Base-by-base conservation (phyloP, 2,329 filamentous ascomycete genomes). In the Pseudogymnoascus sp. region DNA sequence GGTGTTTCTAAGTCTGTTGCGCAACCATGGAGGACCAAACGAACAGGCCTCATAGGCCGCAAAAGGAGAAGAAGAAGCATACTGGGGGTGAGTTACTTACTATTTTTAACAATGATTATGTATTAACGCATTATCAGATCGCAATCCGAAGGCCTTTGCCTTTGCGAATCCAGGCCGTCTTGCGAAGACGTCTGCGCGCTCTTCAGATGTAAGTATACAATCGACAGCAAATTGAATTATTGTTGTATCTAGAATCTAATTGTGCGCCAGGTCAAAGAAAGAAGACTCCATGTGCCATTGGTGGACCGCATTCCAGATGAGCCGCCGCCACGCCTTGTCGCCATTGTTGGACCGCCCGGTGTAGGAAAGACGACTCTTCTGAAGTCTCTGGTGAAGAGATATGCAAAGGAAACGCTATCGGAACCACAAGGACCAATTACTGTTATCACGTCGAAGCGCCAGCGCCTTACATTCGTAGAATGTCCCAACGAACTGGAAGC, bases 281-380 rank as follows among this genome's bases (percentile, higher is more conserved):
- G 95, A 77, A 86, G 93, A 64, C 82, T 97, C 39, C 95, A 99
- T 81, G 94, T 99, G 15, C 94, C 94, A 48, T 88, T 96, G 73
- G 89, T 97, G 77, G 94, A 99, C 80, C 87, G 95, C 68, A 81
- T 97, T 29, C 93, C 94, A 67, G 93, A 97, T 76, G 94, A 97
- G 78, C 89, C 94, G 13, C 92, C 94, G 27, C 94, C 94, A 63
- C 86, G 95, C 64, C 86, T 99, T 62, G 93, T 97, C 69, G 87
- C 91, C 64, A 92, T 99, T 64, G 92, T 97, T 72, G 95, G 94
- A 61, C 94, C 94, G 62, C 91, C 94, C 1, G 94, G 94, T 64
- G 93, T 92, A 58, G 94, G 93, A 69, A 97, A 97, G 80, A 96
- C 93, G 2, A 97, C 93, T 0, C 81, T 97, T 37, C 86, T 97